A percentile compares a stretch with the other conserved stretches of the same genome.
Conservation (phyloP, 2,329 filamentous ascomycete species). For the Cladosporium sp. region DNA sequence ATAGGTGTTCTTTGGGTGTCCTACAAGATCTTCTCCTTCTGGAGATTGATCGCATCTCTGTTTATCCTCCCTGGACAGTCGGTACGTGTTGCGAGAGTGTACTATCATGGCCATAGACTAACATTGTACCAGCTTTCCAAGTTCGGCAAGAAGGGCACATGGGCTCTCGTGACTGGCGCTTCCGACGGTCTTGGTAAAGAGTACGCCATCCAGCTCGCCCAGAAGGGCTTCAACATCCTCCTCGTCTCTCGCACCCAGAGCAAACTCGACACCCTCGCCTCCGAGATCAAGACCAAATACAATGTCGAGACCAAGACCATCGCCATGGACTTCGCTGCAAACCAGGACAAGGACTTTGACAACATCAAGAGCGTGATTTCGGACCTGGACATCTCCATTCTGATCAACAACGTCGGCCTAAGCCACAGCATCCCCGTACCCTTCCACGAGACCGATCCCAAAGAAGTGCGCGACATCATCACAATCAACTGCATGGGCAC, state of each 20-base stretch:
- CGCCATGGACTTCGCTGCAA: slow-evolving; percentile 85
- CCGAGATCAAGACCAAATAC: slow-evolving; percentile 70
- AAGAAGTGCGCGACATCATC: slow-evolving; percentile 85
- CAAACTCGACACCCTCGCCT: slow-evolving; percentile 75
- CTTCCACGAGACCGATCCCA: slow-evolving; percentile 72
- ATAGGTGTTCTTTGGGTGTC: slow-evolving; percentile 37
- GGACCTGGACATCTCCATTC: slow-evolving; percentile 68
- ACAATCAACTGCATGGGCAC: slow-evolving; percentile 94
- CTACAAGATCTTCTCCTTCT: slow-evolving; percentile 42
- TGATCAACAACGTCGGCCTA: slow-evolving; percentile 96
- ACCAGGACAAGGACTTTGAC: slow-evolving; percentile 76
- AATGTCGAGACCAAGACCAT: slow-evolving; percentile 70
- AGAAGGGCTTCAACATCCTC: slow-evolving; percentile 89
- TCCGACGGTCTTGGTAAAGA: slow-evolving; percentile 97
- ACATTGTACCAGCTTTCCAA: slow-evolving; percentile 63
- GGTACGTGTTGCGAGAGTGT: slow-evolving; percentile 29
- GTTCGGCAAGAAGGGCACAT: slow-evolving; percentile 87
- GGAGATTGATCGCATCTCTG: slow-evolving; percentile 44
- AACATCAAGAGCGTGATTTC: slow-evolving; percentile 64
- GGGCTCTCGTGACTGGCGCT: slow-evolving; percentile 91
- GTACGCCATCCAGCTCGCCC: slow-evolving; percentile 83
- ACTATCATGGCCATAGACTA: background rate
- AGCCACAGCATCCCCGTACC: slow-evolving; percentile 90
- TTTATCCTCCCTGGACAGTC: slow-evolving; percentile 47
- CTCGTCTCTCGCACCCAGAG: slow-evolving; percentile 93